These are phyloP conservation scores for Leishmania guyanensis DNA, from an alignment of 208 protist species.

Conservation along the genomic window DNA sequence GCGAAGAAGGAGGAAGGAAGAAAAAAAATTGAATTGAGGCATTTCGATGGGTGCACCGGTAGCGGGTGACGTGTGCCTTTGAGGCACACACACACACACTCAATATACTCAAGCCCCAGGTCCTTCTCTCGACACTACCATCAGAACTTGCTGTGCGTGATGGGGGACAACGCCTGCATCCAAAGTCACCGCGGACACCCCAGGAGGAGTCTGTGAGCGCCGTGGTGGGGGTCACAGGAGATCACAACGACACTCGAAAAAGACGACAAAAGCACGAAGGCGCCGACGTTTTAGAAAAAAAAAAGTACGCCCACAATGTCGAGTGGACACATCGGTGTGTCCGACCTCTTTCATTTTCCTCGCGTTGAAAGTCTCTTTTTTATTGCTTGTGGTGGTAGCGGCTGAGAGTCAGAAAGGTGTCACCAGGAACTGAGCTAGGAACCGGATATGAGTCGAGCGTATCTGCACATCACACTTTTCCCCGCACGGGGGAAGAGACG, in stretches of 20 bases:
- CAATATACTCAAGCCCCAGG: background rate
- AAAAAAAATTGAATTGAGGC: background rate
- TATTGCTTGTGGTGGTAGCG: background rate
- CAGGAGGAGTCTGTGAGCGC: background rate
- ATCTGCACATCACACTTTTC: background rate
- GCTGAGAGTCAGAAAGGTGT: background rate
- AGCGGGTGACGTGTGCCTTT: background rate
- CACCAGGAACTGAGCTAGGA: background rate
- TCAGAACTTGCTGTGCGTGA: background rate
- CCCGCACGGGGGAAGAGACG: background rate
- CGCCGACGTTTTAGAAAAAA: background rate
- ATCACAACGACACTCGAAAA: background rate
- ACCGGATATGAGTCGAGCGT: background rate
- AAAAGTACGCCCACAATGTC: background rate
- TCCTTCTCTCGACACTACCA: background rate
- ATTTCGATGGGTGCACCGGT: background rate
- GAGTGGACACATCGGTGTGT: background rate
- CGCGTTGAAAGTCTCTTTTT: background rate
- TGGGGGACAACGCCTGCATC: background rate
- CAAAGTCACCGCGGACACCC: background rate
- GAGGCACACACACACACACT: background rate
- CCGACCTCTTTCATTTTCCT: background rate
- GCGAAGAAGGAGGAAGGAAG: background rate
- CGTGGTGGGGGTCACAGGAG: background rate
- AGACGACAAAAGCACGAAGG: background rate